Conservation (phyloP, 2,329 filamentous ascomycete species). For the Fusarium duplospermum region DNA sequence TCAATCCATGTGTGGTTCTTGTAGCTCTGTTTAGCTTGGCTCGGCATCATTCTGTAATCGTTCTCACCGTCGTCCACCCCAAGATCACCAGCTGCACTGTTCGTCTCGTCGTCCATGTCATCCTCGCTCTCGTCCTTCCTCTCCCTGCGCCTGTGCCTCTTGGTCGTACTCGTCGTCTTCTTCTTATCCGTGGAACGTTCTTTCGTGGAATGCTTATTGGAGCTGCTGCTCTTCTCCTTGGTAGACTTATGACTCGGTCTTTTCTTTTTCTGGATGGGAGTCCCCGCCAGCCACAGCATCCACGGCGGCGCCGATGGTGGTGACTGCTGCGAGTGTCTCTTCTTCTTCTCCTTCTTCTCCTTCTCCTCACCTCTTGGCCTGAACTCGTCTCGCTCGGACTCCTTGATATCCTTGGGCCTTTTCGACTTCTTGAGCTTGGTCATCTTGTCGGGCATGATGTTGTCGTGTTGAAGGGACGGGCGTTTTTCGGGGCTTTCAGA, state of each 20-base stretch:
- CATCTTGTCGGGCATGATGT: not conserved
- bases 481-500: not conserved
- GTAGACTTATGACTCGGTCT: not conserved
- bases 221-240: not conserved
- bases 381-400: not conserved
- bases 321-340: not conserved
- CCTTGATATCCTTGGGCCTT: constrained; percentile 7
- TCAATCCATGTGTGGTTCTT: constrained; percentile 1
- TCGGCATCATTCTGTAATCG: not conserved
- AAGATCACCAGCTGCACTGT: not conserved
- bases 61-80: constrained; percentile 7
- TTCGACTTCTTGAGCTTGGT: not conserved
- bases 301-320: not conserved
- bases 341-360: constrained; percentile 1
- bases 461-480: not conserved
- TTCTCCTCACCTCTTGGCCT: not conserved
- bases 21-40: not conserved
- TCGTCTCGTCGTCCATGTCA: not conserved
- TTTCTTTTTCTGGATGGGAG: not conserved
- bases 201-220: constrained; percentile 8
- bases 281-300: not conserved
- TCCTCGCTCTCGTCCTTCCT: not conserved
- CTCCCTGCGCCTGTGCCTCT: not conserved
- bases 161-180: not conserved
- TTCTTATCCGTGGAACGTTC: not conserved